Evolutionary conservation across 208 protist species (phyloP).

Genomic region (Balamuthia mandrillaris): DNA sequence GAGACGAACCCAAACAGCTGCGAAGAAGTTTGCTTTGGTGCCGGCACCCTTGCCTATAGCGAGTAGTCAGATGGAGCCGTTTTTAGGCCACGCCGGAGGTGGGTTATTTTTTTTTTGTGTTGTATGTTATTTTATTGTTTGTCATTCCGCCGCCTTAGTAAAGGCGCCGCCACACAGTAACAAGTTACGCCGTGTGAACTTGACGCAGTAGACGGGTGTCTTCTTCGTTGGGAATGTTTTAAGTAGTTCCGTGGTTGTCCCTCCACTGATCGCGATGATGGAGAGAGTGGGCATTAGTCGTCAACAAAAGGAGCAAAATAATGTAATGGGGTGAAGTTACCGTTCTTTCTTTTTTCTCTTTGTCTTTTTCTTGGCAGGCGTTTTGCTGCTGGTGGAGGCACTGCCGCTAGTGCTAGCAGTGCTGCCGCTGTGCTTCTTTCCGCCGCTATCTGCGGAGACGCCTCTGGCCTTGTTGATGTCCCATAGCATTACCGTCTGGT

Average conservation of each 20-base stretch:
- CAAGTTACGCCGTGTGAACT: slow-evolving; percentile 71
- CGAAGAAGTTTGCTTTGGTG: too few relatives aligned
- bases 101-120: too few relatives aligned
- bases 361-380: background rate
- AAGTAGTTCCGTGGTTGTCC: slow-evolving; percentile 44
- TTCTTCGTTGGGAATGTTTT: slow-evolving; percentile 69
- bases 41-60: too few relatives aligned
- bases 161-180: slow-evolving; percentile 68
- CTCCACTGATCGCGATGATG: too few relatives aligned
- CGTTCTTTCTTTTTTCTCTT: background rate
- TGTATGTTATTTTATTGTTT: too few relatives aligned
- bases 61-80: too few relatives aligned
- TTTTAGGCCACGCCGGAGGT: too few relatives aligned
- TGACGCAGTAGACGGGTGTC: slow-evolving; percentile 67
- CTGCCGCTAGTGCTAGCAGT: background rate
- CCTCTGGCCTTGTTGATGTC: background rate
- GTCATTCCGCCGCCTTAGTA: too few relatives aligned
- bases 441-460: background rate
- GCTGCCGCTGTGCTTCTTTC: background rate
- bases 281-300: background rate
- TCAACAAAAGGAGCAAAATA: background rate
- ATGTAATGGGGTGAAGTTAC: background rate
- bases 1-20: too few relatives aligned
- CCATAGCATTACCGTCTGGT: slow-evolving; percentile 35
- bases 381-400: too few relatives aligned